Conservation (phyloP, 139 green algal species). For the Tetratostichococcus sp. region DNA sequence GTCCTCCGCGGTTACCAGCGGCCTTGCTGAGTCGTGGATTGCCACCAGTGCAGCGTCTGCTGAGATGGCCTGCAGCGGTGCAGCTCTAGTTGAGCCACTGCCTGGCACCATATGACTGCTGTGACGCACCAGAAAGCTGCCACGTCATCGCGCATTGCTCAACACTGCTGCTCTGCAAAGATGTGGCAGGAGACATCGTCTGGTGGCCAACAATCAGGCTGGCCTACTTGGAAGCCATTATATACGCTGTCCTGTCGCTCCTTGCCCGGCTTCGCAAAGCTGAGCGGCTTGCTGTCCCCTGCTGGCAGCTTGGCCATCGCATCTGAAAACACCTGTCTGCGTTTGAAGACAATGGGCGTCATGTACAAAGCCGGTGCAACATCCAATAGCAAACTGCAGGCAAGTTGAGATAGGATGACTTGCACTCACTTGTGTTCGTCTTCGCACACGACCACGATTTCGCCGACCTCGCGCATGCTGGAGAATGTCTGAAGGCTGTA, state of each 20-base stretch:
- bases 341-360: too few species aligned
- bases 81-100: too few species aligned
- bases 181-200: too few species aligned
- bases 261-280: conserved; percentile 83
- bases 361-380: too few species aligned
- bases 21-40: conserved; percentile 94
- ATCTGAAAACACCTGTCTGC: conserved; percentile 50
- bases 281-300: conserved; percentile 35
- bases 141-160: too few species aligned
- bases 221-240: conserved; percentile 67
- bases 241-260: conserved; percentile 94
- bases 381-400: too few species aligned
- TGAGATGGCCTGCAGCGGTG: conserved; percentile 12
- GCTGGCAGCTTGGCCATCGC: conserved; percentile 19
- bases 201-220: too few species aligned
- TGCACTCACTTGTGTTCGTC: conserved; percentile 64
- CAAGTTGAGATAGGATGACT: too few species aligned
- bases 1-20: conserved; percentile 72
- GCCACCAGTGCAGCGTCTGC: conserved; percentile 66
- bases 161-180: too few species aligned
- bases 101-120: background rate
- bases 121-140: background rate
- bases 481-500: conserved; percentile 84
- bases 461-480: conserved; percentile 76
- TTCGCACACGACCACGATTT: conserved; percentile 95